Conservation (phyloP, 2,329 filamentous ascomycete genomes). For the Fonsecaea nubica region DNA sequence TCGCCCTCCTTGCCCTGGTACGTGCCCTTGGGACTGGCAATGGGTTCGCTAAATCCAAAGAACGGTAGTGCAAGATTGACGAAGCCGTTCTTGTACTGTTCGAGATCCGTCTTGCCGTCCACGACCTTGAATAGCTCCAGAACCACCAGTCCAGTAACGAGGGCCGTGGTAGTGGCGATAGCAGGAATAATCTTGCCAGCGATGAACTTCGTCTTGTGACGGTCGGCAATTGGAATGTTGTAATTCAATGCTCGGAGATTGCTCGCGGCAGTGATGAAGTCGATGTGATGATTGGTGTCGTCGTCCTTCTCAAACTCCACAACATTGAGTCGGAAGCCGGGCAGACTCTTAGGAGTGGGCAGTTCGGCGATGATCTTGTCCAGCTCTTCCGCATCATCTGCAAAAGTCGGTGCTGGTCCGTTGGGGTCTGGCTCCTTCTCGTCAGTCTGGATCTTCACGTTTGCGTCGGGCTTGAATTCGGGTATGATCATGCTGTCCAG, state of each 20-base stretch:
- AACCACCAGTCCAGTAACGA: slow-evolving; percentile 91
- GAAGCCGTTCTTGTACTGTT: slow-evolving; percentile 99
- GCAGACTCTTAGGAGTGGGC: slow-evolving; percentile 78
- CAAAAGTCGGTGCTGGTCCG: slow-evolving; percentile 60
- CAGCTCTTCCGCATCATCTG: slow-evolving; percentile 78
- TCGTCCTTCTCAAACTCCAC: slow-evolving; percentile 99
- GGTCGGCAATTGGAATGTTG: slow-evolving; percentile 89
- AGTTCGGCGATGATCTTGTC: slow-evolving; percentile 73
- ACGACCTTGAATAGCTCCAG: slow-evolving; percentile 96
- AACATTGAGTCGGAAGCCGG: slow-evolving; percentile 85
- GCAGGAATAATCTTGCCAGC: slow-evolving; percentile 99
- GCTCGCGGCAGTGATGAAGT: slow-evolving; percentile 97
- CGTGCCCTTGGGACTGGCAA: slow-evolving; percentile 88
- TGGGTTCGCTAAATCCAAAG: slow-evolving; percentile 97
- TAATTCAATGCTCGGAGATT: slow-evolving; percentile 98
- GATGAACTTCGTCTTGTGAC: slow-evolving; percentile 99
- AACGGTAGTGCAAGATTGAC: slow-evolving; percentile 95
- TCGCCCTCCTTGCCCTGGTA: slow-evolving; percentile 81
- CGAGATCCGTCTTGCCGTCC: slow-evolving; percentile 93
- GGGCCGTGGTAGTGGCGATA: slow-evolving; percentile 94
- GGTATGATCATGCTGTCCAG: slow-evolving; percentile 93
- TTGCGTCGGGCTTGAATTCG: slow-evolving; percentile 87
- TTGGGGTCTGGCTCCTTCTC: slow-evolving; percentile 96
- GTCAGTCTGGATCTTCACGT: slow-evolving; percentile 94
- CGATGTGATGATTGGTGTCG: slow-evolving; percentile 96